Percentiles rank a stretch among this genome's conserved stretches.
These are phyloP conservation scores for Suhomyces sp. DNA, from an alignment of 805 yeast genomes.

Conservation along the genomic window DNA sequence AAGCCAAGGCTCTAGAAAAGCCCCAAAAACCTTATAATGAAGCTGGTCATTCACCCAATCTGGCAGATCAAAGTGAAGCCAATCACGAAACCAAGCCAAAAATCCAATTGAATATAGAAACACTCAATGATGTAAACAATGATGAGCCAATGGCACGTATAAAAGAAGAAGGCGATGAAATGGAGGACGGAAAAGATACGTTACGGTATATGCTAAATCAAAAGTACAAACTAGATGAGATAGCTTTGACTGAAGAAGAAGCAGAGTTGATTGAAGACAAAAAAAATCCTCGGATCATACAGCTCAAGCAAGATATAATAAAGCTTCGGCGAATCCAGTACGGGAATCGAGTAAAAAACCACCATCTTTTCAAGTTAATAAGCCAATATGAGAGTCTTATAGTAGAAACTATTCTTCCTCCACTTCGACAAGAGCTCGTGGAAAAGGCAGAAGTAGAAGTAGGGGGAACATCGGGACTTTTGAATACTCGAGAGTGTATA, in stretches of 20 bases:
- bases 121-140: background rate
- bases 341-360: constrained; percentile 20
- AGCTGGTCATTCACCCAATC: background rate
- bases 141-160: background rate
- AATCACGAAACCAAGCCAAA: background rate
- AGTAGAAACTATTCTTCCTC: constrained; percentile 25
- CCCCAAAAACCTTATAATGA: background rate
- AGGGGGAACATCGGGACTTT: background rate
- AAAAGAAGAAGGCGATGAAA: background rate
- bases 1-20: background rate
- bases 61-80: background rate
- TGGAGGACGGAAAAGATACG: constrained; percentile 8
- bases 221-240: constrained; percentile 25
- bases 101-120: too few species aligned
- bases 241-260: background rate
- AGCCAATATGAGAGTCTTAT: constrained; percentile 31
- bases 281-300: constrained; percentile 17
- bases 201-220: constrained; percentile 19
- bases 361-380: constrained; percentile 19
- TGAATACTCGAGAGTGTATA: background rate
- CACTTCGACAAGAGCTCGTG: constrained; percentile 20
- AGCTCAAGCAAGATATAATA: constrained; percentile 27
- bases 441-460: background rate
- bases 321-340: constrained; percentile 20
- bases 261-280: background rate